Conservation (phyloP, 306 rosid species). For the Luffa aegyptiaca region DNA sequence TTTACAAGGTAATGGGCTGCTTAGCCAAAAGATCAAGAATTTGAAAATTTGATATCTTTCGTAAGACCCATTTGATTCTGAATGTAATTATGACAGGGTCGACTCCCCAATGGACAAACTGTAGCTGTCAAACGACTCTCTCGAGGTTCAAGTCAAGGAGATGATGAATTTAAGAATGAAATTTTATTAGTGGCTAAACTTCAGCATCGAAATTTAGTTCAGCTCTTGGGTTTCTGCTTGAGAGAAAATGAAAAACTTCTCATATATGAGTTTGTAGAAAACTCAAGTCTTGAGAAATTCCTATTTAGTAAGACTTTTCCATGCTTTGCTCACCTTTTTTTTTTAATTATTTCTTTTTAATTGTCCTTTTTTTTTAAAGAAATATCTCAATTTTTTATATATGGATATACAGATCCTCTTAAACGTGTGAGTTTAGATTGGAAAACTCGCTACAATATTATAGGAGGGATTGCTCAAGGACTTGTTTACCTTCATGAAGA, state of each 20-base stretch:
- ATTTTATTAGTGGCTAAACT: conserved; percentile 39
- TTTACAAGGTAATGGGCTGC: conserved; percentile 5
- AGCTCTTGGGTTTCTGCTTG: conserved; percentile 44
- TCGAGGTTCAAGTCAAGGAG: conserved; percentile 29
- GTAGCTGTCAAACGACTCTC: conserved; percentile 43
- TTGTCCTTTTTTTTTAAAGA: too few species aligned
- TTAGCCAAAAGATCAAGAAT: too few species aligned
- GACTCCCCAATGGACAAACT: conserved; percentile 15
- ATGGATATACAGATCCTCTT: conserved; percentile 15
- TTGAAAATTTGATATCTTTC: background rate
- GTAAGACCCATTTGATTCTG: background rate
- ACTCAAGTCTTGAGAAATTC: conserved; percentile 38
- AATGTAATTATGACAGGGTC: background rate
- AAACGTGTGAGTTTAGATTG: conserved; percentile 20
- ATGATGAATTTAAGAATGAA: conserved; percentile 41
- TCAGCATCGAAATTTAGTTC: conserved; percentile 42
- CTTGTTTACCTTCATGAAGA: conserved; percentile 46
- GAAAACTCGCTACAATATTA: conserved; percentile 25
- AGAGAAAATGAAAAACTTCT: conserved; percentile 31
- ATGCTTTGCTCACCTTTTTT: too few species aligned
- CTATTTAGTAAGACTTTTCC: conserved; percentile 28
- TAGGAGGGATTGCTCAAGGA: conserved; percentile 27
- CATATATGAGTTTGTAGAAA: conserved; percentile 41
- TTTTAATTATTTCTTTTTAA: too few species aligned
- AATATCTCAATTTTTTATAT: too few species aligned